phyloP scores from a whole-genome alignment of 768 basidiomycete species.

The Daedaleopsis sinensis region DNA sequence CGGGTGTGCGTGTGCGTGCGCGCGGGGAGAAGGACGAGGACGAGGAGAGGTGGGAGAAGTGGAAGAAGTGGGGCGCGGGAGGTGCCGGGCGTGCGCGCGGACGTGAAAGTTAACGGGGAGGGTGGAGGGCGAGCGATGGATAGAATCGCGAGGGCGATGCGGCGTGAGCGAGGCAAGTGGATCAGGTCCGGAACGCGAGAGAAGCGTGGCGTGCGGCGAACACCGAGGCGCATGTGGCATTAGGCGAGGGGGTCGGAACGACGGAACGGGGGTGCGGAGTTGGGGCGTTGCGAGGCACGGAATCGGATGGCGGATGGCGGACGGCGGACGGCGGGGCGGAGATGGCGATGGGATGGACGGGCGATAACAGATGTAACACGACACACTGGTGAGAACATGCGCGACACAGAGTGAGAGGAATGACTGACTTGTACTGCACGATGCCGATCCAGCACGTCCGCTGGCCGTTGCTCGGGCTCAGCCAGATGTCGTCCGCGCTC shows the following conservation, averaged over 20 bases:
- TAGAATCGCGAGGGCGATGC: not conserved
- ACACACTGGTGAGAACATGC: too few species aligned
- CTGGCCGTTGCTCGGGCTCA: constrained; percentile 83
- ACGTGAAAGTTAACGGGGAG: not conserved
- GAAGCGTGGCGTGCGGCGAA: not conserved
- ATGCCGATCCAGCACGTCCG: constrained; percentile 95
- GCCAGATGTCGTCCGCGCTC: constrained; percentile 88
- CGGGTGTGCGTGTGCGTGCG: too few species aligned
- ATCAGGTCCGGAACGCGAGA: not conserved
- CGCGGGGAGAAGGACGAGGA: too few species aligned
- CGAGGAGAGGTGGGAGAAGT: too few species aligned
- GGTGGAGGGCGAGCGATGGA: not conserved
- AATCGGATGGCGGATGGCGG: constrained; percentile 3
- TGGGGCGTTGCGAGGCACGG: not conserved
- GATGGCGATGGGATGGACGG: too few species aligned
- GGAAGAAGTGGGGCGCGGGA: not conserved
- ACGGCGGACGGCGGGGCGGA: not conserved
- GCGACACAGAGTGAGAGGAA: not conserved
- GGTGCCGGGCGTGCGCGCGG: constrained; percentile 1
- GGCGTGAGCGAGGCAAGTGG: not conserved
- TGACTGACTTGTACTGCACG: constrained; percentile 89
- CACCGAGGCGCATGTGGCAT: not conserved
- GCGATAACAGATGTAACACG: too few species aligned
- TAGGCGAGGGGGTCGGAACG: constrained; percentile 1
- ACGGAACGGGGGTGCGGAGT: not conserved